Percentiles rank a stretch among this genome's conserved stretches.
These are phyloP conservation scores for Aspergillus nanangensis DNA, from an alignment of 495 filamentous ascomycete species.

Conservation along the genomic window DNA sequence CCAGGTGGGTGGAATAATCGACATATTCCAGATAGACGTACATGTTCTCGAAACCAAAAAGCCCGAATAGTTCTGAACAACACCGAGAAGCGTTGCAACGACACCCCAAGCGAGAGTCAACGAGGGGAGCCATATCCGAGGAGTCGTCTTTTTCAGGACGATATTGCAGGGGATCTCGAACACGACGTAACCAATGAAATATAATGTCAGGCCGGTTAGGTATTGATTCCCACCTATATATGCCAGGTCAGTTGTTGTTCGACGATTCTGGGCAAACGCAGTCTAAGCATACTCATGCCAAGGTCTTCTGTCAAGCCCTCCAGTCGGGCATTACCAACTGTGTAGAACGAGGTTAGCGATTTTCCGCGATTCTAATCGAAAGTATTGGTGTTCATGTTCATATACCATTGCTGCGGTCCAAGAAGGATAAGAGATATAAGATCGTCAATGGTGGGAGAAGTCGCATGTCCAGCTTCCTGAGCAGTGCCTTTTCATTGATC, in stretches of 20 bases:
- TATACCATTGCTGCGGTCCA: conserved; percentile 70
- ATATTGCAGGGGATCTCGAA: conserved; percentile 72
- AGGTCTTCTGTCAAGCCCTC: conserved; percentile 63
- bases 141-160: conserved; percentile 66
- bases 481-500: conserved; percentile 56
- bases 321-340: conserved; percentile 52
- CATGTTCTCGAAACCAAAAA: conserved; percentile 53
- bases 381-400: too few species aligned
- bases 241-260: too few species aligned
- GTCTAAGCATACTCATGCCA: conserved; percentile 50
- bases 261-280: too few species aligned
- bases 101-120: conserved; percentile 55
- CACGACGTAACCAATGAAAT: conserved; percentile 73
- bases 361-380: too few species aligned
- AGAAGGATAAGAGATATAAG: conserved; percentile 68
- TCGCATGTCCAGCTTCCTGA: conserved; percentile 61
- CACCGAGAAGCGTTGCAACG: conserved; percentile 66
- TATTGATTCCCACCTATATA: conserved; percentile 60
- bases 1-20: conserved; percentile 1
- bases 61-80: conserved; percentile 61
- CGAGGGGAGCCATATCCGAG: conserved; percentile 55
- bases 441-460: conserved; percentile 64
- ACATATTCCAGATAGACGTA: conserved; percentile 33
- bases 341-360: conserved; percentile 5
- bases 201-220: conserved; percentile 65